phyloP scores from a whole-genome alignment of 2,329 filamentous ascomycete species.

The Stagonosporopsis cucurbitacearum region DNA sequence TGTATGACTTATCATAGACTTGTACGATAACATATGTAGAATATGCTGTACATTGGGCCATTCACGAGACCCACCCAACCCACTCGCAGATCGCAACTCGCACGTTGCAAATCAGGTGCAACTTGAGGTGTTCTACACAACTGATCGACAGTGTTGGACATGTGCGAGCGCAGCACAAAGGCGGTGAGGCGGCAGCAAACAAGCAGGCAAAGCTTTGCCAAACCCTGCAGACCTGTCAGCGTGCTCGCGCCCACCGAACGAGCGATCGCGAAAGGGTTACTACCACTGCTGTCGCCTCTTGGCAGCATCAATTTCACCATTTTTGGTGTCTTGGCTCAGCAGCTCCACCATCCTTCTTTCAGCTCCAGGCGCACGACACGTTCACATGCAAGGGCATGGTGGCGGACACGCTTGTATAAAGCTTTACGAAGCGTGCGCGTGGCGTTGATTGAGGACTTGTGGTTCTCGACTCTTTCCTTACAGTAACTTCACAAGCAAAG shows the following conservation, averaged over 20 bases:
- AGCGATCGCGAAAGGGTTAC: not conserved
- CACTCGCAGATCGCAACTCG: not conserved
- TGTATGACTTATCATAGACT: constrained; percentile 10
- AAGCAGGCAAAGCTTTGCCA: constrained; percentile 2
- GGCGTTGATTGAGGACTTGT: not conserved
- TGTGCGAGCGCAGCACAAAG: not conserved
- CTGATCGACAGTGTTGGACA: not conserved
- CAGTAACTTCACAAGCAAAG: not conserved
- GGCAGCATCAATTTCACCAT: not conserved
- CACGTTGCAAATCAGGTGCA: not conserved
- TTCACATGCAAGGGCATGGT: not conserved
- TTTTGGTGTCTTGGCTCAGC: not conserved
- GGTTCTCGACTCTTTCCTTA: not conserved
- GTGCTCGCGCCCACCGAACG: not conserved
- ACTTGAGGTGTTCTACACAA: not conserved
- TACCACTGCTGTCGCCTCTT: not conserved
- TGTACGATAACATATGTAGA: constrained; percentile 13
- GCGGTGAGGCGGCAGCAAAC: not conserved
- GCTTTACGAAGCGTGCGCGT: not conserved
- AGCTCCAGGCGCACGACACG: not conserved
- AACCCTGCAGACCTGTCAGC: not conserved
- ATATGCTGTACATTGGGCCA: constrained; percentile 7
- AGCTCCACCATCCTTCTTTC: not conserved
- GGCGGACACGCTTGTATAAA: not conserved
- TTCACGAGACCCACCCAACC: not conserved